Evolutionary conservation across 2,329 filamentous ascomycete species (phyloP).

Genomic region (Colletotrichum sp.): DNA sequence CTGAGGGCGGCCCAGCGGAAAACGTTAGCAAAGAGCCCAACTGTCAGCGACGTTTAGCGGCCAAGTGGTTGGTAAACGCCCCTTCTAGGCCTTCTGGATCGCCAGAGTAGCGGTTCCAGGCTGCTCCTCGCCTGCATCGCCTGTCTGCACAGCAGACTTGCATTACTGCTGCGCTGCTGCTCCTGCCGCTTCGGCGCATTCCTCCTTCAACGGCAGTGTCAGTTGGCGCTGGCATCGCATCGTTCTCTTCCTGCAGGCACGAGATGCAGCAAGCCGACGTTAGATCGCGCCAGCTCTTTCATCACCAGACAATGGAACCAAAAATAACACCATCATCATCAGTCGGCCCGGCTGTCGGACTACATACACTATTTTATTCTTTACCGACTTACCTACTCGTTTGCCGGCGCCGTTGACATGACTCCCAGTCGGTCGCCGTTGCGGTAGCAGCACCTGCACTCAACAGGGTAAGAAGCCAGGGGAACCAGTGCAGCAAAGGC

Average conservation of each 20-base stretch:
- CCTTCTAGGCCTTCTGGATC: conserved; percentile 1
- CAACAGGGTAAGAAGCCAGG: background rate
- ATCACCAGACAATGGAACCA: background rate
- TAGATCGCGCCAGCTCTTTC: background rate
- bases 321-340: background rate
- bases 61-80: background rate
- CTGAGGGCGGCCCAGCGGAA: background rate
- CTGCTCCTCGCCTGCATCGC: background rate
- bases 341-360: background rate
- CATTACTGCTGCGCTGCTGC: background rate
- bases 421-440: background rate
- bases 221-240: background rate
- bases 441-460: background rate
- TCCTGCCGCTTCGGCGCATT: background rate
- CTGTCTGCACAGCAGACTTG: background rate
- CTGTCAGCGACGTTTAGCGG: conserved; percentile 10
- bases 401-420: background rate
- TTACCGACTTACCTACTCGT: background rate
- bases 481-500: background rate
- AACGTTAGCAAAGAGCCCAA: background rate
- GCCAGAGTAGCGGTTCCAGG: background rate
- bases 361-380: background rate
- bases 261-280: background rate
- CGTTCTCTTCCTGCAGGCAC: background rate
- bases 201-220: background rate